Evolutionary conservation across 2,329 filamentous ascomycete genomes (phyloP), one percentile per base, ranked within the genome.

Genomic region (Talaromyces sp.): DNA sequence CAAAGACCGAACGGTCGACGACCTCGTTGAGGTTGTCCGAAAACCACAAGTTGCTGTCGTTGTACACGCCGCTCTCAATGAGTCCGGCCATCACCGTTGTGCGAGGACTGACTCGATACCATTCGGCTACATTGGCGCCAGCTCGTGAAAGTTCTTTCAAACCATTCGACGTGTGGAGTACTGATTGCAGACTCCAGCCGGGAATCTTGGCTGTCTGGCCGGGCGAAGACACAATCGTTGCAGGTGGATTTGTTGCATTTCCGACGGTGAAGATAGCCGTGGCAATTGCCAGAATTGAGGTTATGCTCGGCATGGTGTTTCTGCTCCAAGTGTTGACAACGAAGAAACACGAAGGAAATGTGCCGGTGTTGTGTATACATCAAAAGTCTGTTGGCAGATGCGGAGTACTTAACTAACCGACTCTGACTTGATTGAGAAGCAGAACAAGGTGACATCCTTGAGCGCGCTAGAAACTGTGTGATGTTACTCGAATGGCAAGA

Each of bases 81-180:
- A 88, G 73, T 31, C 84, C 83, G 0, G 80, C 82, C 80, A 87
- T 83, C 2, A 87, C 73, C 0, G 85, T 87, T 63, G 79, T 83
- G 14, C 78, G 79, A 0, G 83, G 76, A 5, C 77, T 70, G 40
- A 83, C 74, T 11, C 79, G 79, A 66, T 84, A 73, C 85, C 85
- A 87, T 54, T 76, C 74, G 0, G 79, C 77, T 0, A 79, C 79
- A 66, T 86, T 74, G 5, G 79, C 65, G 0, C 80, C 79, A 0
- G 78, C 70, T 16, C 66, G 67, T 0, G 83, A 84, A 40, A 84
- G 68, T 0, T 65, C 64, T 3, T 69, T 64, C 12, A 82, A 66
- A 60, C 81, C 70, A 12, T 68, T 69, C 1, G 73, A 71, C 4
- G 73, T 71, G 39, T 71, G 66, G 2, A 77, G 73, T 0, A 78